Evolutionary conservation across 768 basidiomycete genomes (phyloP), one percentile per base, ranked within the genome.

Genomic region (Chalciporus chontae): DNA sequence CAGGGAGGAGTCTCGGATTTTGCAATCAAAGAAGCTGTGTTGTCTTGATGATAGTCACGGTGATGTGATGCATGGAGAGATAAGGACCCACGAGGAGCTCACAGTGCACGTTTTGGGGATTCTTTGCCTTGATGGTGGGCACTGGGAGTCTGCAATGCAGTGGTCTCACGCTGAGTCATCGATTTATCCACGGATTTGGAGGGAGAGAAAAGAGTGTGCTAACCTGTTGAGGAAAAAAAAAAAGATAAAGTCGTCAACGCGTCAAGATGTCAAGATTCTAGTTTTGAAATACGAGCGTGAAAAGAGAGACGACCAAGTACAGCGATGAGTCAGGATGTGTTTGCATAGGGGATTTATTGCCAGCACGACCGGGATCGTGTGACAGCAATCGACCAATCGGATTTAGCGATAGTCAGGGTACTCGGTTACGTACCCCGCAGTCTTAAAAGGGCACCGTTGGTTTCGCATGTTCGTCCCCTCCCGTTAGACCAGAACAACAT

Each of bases 401-500:
- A 53, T 0, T 4, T 0, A 3, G 15, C 34, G 55, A 43, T 31
- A 43, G 14, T 26, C 47, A 19, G 49, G 50, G 51, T 40, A 47
- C 26, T 11, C 3, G 13, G 19, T 64, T 64, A 63, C 60, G 62
- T 63, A 1, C 18, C 8, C 26, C 26, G 8, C 4, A 15, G 0
- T 1, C 29, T 57, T 63, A 65, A 54, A 63, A 54, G 56, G 31
- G 52, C 42, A 41, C 15, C n/a, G 15, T 7, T 8, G 5, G 15
- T 36, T n/a, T n/a, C n/a, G 2, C 15, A 15, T n/a, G 15, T 36
- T 36, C 34, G 34, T 36, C n/a, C 34, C 1, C n/a, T 6, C 1
- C 14, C 21, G 10, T 15, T 5, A 21, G 1, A 14, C 26, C 38
- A 2, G 27, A 29, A 45, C 34, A 52, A 34, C 52, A 87, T 87